A percentile compares a stretch with the other conserved stretches of the same genome.
These are phyloP conservation scores for Cladosporium phlei DNA, from an alignment of 2,329 filamentous ascomycete species.

Conservation along the genomic window DNA sequence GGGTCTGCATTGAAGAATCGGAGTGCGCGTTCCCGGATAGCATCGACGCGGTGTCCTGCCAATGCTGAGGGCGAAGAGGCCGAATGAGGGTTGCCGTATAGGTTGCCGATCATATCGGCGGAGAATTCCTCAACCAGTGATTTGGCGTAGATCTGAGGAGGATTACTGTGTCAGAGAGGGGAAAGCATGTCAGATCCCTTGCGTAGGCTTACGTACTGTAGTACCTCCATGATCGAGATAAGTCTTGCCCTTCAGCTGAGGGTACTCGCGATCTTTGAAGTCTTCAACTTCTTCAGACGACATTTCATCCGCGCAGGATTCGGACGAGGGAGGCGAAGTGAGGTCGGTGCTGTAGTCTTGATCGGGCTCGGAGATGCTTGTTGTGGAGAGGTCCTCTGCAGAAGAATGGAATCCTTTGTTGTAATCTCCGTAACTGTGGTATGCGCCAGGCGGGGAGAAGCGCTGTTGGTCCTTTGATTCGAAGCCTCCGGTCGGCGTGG, in stretches of 20 bases:
- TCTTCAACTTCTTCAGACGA: slow-evolving; percentile 35
- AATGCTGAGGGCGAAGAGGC: slow-evolving; percentile 55
- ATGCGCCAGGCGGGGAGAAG: not conserved
- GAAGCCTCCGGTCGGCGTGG: too few relatives aligned
- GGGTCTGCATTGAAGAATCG: slow-evolving; percentile 56
- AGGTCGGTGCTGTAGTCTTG: slow-evolving; percentile 33
- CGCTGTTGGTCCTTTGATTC: not conserved
- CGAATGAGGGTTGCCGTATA: slow-evolving; percentile 68
- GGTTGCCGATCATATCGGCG: slow-evolving; percentile 48
- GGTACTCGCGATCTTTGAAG: slow-evolving; percentile 39
- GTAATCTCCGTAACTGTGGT: slow-evolving; percentile 1
- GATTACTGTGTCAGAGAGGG: too few relatives aligned
- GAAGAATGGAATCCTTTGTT: slow-evolving; percentile 19
- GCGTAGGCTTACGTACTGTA: slow-evolving; percentile 27
- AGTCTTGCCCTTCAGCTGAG: slow-evolving; percentile 42
- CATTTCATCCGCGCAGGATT: slow-evolving; percentile 29
- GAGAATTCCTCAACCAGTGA: slow-evolving; percentile 55
- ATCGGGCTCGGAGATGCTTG: slow-evolving; percentile 31
- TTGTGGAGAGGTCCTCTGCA: slow-evolving; percentile 30
- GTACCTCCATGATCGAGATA: slow-evolving; percentile 39
- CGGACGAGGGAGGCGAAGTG: slow-evolving; percentile 32
- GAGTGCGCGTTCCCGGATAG: slow-evolving; percentile 51
- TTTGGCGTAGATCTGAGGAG: slow-evolving; percentile 52
- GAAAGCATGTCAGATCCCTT: too few relatives aligned
- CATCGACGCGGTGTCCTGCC: slow-evolving; percentile 55